A percentile compares a stretch with the other conserved stretches of the same genome.
Conservation (phyloP, 495 filamentous ascomycete genomes). For the Staphylotrichum longicolle region DNA sequence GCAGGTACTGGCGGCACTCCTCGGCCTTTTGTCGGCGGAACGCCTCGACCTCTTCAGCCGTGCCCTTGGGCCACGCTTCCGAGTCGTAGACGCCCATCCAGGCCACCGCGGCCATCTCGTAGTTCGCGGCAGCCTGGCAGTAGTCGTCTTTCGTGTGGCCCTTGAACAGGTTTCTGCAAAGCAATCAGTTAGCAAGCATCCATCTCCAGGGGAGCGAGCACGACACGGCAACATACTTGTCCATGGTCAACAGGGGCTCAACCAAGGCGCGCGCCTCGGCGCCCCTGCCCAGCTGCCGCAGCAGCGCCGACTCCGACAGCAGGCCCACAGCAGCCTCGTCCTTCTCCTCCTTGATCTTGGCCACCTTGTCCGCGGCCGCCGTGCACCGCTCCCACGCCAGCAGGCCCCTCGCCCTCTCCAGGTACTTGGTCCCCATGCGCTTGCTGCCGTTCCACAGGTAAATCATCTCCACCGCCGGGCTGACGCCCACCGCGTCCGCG, state of each 20-base stretch:
- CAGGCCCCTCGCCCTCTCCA: slow-evolving; percentile 60
- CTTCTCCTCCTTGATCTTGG: slow-evolving; percentile 63
- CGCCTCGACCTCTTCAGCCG: slow-evolving; percentile 32
- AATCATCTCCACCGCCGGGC: slow-evolving; percentile 89
- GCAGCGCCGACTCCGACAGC: slow-evolving; percentile 64
- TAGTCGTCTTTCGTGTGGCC: slow-evolving; percentile 77
- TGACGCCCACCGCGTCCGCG: slow-evolving; percentile 78
- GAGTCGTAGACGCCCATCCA: slow-evolving; percentile 62
- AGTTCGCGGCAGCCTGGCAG: slow-evolving; percentile 74
- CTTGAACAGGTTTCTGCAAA: slow-evolving; percentile 60
- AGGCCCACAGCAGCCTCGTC: slow-evolving; percentile 75
- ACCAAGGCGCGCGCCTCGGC: slow-evolving; percentile 65
- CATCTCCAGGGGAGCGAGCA: not conserved
- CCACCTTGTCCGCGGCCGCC: slow-evolving; percentile 51
- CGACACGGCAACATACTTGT: slow-evolving; percentile 51
- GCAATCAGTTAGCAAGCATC: not conserved
- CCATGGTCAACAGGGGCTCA: slow-evolving; percentile 56
- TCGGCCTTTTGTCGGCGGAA: slow-evolving; percentile 55
- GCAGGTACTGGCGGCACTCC: slow-evolving; percentile 69
- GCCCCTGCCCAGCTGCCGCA: slow-evolving; percentile 59
- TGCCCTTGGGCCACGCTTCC: slow-evolving; percentile 26
- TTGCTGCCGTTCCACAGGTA: slow-evolving; percentile 88
- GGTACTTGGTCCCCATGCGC: slow-evolving; percentile 64
- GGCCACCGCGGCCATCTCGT: slow-evolving; percentile 80
- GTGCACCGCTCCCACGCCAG: slow-evolving; percentile 62